Evolutionary conservation across 2,329 filamentous ascomycete species (phyloP).

Genomic region (Penicillium frequentans): DNA sequence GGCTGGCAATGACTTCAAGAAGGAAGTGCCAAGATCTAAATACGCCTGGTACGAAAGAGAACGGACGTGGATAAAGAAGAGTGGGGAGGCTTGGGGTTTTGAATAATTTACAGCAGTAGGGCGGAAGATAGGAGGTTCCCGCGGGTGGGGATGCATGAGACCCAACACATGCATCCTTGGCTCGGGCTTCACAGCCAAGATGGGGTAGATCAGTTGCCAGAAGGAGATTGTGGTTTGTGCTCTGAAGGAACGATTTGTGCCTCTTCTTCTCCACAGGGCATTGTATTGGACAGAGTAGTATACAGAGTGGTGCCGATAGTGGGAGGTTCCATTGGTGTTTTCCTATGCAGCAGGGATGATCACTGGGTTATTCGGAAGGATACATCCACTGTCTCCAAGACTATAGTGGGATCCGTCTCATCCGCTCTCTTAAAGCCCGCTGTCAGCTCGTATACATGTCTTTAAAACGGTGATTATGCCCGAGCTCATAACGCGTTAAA

Average conservation of each 20-base stretch:
- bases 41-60: conserved; percentile 4
- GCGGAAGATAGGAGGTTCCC: conserved; percentile 12
- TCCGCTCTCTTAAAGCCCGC: neutral
- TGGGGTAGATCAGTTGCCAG: conserved; percentile 10
- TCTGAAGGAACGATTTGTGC: no score
- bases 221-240: neutral
- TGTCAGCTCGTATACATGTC: neutral
- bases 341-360: no score
- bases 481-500: neutral
- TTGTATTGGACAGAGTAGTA: no score
- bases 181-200: conserved; percentile 3
- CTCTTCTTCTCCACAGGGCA: no score
- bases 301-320: no score
- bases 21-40: conserved; percentile 8
- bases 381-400: neutral
- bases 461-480: neutral
- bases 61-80: conserved; percentile 5
- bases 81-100: conserved; percentile 11
- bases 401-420: neutral
- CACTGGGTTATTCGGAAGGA: no score
- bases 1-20: neutral
- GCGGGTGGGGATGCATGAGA: conserved; percentile 5
- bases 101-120: conserved; percentile 11
- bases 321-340: no score
- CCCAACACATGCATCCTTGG: conserved; percentile 5